phyloP scores from a whole-genome alignment of 1,284 basidiomycete genomes.

The Cutaneotrichosporon mucoides region DNA sequence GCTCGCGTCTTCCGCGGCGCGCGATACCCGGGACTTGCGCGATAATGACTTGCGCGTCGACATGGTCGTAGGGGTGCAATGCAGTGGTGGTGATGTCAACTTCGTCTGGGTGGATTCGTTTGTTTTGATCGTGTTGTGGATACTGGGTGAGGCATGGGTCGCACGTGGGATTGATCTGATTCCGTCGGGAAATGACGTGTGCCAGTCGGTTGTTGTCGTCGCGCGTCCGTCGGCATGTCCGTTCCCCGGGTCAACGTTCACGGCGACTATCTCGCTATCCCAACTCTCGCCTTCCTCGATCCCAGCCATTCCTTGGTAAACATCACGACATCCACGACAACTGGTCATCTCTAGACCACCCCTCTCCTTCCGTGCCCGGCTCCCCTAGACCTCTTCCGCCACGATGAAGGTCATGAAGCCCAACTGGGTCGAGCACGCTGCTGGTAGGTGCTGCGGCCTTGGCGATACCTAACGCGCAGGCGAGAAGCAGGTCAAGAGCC shows the following conservation, averaged over 20 bases:
- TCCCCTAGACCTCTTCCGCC: neutral
- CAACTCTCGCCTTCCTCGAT: neutral
- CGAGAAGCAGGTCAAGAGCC: conserved; percentile 63
- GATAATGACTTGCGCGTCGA: conserved; percentile 22
- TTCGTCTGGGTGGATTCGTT: neutral
- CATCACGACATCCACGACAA: no score
- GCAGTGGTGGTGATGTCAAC: neutral
- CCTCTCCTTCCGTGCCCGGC: neutral
- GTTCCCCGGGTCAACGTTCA: neutral
- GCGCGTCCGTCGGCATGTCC: neutral
- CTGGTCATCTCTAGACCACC: no score
- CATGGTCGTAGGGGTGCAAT: conserved; percentile 2
- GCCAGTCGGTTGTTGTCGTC: neutral
- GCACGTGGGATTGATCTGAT: no score
- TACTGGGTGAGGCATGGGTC: no score
- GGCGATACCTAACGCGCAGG: conserved; percentile 14
- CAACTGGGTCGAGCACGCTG: conserved; percentile 48
- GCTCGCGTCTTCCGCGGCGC: neutral
- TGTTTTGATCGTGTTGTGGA: conserved; percentile 7
- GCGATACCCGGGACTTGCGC: neutral
- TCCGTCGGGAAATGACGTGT: conserved; percentile 8
- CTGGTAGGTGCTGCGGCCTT: conserved; percentile 9
- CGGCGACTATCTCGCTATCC: no score
- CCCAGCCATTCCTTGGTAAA: neutral
- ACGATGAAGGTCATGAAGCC: conserved; percentile 49